Evolutionary conservation across 331 rosid species (phyloP).

Genomic region (Quercus phellos): DNA sequence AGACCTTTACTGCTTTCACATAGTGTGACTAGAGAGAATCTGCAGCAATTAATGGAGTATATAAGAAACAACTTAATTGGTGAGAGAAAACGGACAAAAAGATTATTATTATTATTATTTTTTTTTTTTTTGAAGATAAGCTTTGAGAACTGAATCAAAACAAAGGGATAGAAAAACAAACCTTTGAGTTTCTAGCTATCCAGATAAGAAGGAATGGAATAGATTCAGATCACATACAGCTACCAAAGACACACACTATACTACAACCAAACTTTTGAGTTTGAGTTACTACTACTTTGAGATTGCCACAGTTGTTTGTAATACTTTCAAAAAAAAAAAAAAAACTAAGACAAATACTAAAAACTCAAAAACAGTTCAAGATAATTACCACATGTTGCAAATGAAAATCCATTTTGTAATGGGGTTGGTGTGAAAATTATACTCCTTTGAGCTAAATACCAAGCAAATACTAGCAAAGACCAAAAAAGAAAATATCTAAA

Average conservation of each 20-base stretch:
- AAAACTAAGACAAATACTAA: background rate
- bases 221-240: conserved; percentile 41
- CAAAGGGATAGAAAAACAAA: conserved; percentile 22
- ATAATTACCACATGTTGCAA: conserved; percentile 18
- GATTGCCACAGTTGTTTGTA: conserved; percentile 9
- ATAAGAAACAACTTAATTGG: background rate
- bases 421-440: background rate
- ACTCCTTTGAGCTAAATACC: background rate
- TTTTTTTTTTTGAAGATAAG: conserved; percentile 17
- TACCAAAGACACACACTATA: conserved; percentile 8
- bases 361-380: conserved; percentile 9
- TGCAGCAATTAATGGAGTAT: background rate
- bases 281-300: background rate
- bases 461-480: background rate
- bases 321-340: too few relatives aligned
- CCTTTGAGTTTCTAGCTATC: conserved; percentile 20
- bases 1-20: background rate
- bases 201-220: conserved; percentile 25
- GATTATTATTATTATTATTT: background rate
- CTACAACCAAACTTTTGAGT: conserved; percentile 25
- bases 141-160: conserved; percentile 30
- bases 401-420: conserved; percentile 4
- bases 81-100: background rate
- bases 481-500: background rate
- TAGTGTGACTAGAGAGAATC: conserved; percentile 1